A percentile compares a stretch with the other conserved stretches of the same genome.
Evolutionary conservation across 108 stramenopile species (phyloP).

Genomic region (Mediolabrus comicus): DNA sequence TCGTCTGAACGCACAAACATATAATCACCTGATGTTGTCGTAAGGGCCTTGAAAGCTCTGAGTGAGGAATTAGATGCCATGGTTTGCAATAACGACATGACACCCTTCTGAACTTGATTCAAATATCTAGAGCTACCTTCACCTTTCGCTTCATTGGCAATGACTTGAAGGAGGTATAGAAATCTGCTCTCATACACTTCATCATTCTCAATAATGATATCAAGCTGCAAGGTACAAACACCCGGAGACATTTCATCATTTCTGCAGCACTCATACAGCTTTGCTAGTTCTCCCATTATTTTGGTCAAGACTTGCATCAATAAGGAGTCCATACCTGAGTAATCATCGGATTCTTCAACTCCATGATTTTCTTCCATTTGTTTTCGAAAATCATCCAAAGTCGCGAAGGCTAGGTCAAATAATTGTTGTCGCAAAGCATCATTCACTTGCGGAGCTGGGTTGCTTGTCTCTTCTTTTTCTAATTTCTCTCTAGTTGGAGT

Average conservation of each 20-base stretch:
- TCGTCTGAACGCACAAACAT: conserved; percentile 32
- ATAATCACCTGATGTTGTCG: conserved; percentile 40
- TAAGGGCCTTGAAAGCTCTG: conserved; percentile 53
- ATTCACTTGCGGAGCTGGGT: conserved; percentile 16
- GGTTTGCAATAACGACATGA: conserved; percentile 59
- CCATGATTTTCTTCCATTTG: conserved; percentile 41
- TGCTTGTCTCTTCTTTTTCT: conserved; percentile 11
- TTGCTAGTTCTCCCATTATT: conserved; percentile 54
- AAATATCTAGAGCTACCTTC: conserved; percentile 57
- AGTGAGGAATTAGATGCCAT: conserved; percentile 71
- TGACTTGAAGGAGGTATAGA: conserved; percentile 49
- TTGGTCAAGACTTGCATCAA: conserved; percentile 69
- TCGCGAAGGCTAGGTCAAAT: conserved; percentile 69
- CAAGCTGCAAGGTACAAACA: conserved; percentile 18
- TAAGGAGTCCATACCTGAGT: conserved; percentile 46
- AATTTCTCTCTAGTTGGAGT: conserved; percentile 12
- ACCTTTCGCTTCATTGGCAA: conserved; percentile 42
- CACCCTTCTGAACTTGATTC: conserved; percentile 73
- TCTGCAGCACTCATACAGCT: conserved; percentile 86
- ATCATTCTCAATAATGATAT: conserved; percentile 32
- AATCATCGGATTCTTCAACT: conserved; percentile 15
- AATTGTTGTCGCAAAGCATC: conserved; percentile 37
- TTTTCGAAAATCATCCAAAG: conserved; percentile 53
- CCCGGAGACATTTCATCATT: conserved; percentile 59
- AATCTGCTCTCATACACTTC: conserved; percentile 61